Evolutionary conservation across 768 basidiomycete genomes (phyloP).

Genomic region (Mycena galericulata): DNA sequence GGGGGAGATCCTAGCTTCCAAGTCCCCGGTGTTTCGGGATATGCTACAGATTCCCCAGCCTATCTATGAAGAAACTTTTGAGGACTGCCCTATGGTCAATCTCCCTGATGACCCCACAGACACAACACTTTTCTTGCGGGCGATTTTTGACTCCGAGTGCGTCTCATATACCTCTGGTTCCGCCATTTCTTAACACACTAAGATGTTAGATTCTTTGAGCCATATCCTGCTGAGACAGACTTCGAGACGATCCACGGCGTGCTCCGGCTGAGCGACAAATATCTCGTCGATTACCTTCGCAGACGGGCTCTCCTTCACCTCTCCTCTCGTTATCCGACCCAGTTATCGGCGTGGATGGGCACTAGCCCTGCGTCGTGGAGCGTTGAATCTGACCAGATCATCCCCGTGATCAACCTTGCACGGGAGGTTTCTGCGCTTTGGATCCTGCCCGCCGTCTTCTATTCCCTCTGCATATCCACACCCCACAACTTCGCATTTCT

Average conservation of each 20-base stretch:
- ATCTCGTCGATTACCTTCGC: conserved; percentile 13
- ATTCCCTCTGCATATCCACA: conserved; percentile 13
- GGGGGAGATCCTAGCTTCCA: conserved; percentile 18
- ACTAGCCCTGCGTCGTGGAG: background rate
- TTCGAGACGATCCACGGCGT: conserved; percentile 14
- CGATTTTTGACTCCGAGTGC: conserved; percentile 19
- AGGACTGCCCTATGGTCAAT: conserved; percentile 11
- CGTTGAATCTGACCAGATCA: conserved; percentile 1
- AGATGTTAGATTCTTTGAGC: conserved; percentile 14
- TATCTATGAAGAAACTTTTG: background rate
- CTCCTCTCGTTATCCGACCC: conserved; percentile 2
- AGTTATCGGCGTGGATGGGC: background rate
- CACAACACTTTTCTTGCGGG: conserved; percentile 5
- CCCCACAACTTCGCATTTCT: conserved; percentile 10
- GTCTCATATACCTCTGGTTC: background rate
- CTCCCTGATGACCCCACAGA: conserved; percentile 14
- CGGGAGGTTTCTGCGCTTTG: conserved; percentile 19
- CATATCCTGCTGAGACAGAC: conserved; percentile 7
- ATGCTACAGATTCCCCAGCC: conserved; percentile 23
- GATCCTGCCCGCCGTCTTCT: conserved; percentile 20
- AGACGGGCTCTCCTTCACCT: conserved; percentile 14
- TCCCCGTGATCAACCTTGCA: conserved; percentile 18
- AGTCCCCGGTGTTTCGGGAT: conserved; percentile 13
- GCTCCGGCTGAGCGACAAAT: conserved; percentile 26
- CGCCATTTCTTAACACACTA: background rate